phyloP scores from a whole-genome alignment of 2,329 filamentous ascomycete genomes.

The Chrysosporium keratinophilum region DNA sequence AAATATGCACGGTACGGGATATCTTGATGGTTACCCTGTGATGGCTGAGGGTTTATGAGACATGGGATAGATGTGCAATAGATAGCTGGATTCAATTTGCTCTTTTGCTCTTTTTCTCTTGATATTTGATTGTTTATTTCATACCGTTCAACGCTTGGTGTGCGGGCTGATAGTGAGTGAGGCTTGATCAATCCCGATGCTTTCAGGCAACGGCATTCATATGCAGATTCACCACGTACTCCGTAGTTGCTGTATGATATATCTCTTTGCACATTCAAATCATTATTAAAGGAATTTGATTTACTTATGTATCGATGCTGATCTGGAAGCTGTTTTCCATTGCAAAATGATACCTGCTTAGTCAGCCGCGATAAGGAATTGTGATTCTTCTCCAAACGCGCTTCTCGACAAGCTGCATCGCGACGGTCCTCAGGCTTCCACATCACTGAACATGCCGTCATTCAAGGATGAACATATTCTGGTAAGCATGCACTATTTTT shows the following conservation, averaged over 20 bases:
- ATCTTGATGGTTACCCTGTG: not conserved
- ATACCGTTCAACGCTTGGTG: too few relatives aligned
- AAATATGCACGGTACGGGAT: not conserved
- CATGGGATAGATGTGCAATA: not conserved
- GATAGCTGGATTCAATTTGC: too few relatives aligned
- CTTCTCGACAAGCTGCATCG: not conserved
- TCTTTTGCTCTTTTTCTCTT: not conserved
- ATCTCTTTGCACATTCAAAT: too few relatives aligned
- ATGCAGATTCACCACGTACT: too few relatives aligned
- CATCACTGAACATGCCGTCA: slow-evolving; percentile 34
- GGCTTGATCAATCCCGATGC: too few relatives aligned
- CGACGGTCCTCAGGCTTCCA: not conserved
- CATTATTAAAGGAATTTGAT: too few relatives aligned
- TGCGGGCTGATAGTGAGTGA: too few relatives aligned
- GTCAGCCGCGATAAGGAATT: slow-evolving; percentile 1
- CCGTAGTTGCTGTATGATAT: too few relatives aligned
- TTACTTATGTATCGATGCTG: too few relatives aligned
- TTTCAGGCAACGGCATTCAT: too few relatives aligned
- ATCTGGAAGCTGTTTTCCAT: not conserved
- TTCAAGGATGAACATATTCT: slow-evolving; percentile 46
- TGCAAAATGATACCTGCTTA: not conserved
- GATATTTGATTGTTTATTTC: not conserved
- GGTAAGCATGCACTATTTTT: slow-evolving; percentile 27
- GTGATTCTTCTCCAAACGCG: not conserved
- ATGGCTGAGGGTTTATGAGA: not conserved